Evolutionary conservation across 2,329 filamentous ascomycete species (phyloP).

Genomic region (Cladosporium sp.): DNA sequence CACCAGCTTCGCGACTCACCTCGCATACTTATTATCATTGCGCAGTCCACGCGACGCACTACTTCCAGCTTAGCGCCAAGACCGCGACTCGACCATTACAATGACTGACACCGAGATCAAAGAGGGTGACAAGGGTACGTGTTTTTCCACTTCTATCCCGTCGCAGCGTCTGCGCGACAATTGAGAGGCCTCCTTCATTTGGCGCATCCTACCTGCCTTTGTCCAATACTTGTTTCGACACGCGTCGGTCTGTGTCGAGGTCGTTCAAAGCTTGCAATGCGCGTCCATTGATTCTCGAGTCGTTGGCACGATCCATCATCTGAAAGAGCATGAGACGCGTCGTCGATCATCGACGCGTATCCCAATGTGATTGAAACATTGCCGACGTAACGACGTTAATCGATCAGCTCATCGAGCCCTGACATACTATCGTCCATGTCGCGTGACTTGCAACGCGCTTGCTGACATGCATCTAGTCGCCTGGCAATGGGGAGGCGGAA

Average conservation of each 20-base stretch:
- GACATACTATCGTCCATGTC: background rate
- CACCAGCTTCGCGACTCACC: constrained; percentile 2
- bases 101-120: constrained; percentile 52
- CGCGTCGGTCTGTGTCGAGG: background rate
- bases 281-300: background rate
- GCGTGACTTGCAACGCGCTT: background rate
- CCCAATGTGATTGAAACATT: background rate
- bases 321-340: background rate
- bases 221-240: background rate
- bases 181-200: background rate
- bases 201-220: constrained; percentile 24
- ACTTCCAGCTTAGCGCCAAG: constrained; percentile 17
- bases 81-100: constrained; percentile 19
- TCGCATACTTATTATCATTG: background rate
- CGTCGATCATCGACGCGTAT: background rate
- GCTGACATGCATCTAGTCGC: constrained; percentile 50
- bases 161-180: constrained; percentile 8
- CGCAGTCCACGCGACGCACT: constrained; percentile 3
- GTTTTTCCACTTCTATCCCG: constrained; percentile 18
- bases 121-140: constrained; percentile 44
- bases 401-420: background rate
- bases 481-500: constrained; percentile 60
- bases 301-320: background rate
- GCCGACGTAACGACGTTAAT: background rate
- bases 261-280: background rate